A percentile compares a stretch with the other conserved stretches of the same genome.
phyloP scores from a whole-genome alignment of 208 protist species.

The Trypanosoma scelopori region DNA sequence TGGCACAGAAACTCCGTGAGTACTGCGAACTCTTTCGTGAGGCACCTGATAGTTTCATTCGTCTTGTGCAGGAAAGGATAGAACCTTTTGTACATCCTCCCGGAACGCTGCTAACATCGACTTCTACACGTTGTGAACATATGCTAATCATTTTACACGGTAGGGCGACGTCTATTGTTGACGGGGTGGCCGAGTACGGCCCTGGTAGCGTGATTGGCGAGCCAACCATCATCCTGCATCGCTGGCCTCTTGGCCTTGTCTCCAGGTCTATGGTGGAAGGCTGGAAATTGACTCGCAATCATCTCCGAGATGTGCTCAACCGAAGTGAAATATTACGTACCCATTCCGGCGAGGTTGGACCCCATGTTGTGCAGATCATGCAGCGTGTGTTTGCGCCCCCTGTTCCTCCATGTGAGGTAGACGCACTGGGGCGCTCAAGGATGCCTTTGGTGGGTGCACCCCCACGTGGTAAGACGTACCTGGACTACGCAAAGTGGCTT shows the following conservation, averaged over 20 bases:
- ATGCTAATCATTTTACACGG: slow-evolving; percentile 81
- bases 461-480: slow-evolving; percentile 50
- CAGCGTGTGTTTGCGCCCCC: slow-evolving; percentile 67
- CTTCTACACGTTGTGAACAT: slow-evolving; percentile 56
- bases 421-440: slow-evolving; percentile 61
- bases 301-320: slow-evolving; percentile 62
- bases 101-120: slow-evolving; percentile 71
- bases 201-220: slow-evolving; percentile 77
- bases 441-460: slow-evolving; percentile 69
- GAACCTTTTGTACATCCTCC: slow-evolving; percentile 81
- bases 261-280: slow-evolving; percentile 86
- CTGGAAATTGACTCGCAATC: slow-evolving; percentile 66
- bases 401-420: slow-evolving; percentile 61
- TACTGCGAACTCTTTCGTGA: slow-evolving; percentile 63
- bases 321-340: slow-evolving; percentile 61
- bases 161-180: slow-evolving; percentile 51
- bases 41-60: slow-evolving; percentile 58
- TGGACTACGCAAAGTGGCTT: slow-evolving; percentile 56
- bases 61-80: slow-evolving; percentile 81
- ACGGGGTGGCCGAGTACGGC: slow-evolving; percentile 69
- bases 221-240: slow-evolving; percentile 73
- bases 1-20: slow-evolving; percentile 65
- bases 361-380: slow-evolving; percentile 54
- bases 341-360: slow-evolving; percentile 70
- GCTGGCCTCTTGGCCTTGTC: slow-evolving; percentile 75